Evolutionary conservation across 768 basidiomycete genomes (phyloP), one percentile per base, ranked within the genome.

Genomic region (Kwoniella bestiolae): DNA sequence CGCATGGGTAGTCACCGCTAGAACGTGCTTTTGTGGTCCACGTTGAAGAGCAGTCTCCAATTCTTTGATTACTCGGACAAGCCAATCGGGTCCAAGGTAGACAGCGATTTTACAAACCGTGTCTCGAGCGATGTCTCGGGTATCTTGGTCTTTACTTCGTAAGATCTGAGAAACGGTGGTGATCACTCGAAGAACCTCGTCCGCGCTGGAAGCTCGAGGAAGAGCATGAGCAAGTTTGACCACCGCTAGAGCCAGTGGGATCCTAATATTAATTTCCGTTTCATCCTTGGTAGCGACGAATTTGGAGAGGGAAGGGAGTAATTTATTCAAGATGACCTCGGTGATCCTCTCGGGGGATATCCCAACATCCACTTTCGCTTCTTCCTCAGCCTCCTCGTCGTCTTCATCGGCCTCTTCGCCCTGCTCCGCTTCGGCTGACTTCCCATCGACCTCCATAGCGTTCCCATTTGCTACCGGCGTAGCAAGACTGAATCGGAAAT

Each of bases 81-180:
- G 86, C 77, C 90, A 91, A 0, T 84, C 80, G 0, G 91, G 86
- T 0, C 92, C 94, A 6, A 94, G 82, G 21, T 84, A 84, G 12
- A 88, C 84, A 1, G 86, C 87, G 50, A 97, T 92, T 52, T 89
- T 90, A 75, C 87, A 89, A 6, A 96, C 81, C 0, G 92, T 90
- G 56, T 93, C 91, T 14, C 92, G 86, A 5, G 89, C 86, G 38
- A 94, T 84, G 72, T 96, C 93, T 64, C 96, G 85, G 1, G 91
- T 92, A 71, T 97, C 94, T 76, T 94, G 92, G 14, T 93, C 93
- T 71, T 87, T 90, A 79, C 92, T 96, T n/a, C 92, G 90, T 44
- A 99, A 84, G 38, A 90, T 89, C 75, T 98, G 95, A 72, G 90
- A 88, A 60, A 97, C 86, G 25, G 90, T 87, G 1, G 92, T 97